Conservation (phyloP, 2,329 filamentous ascomycete species). For the Aureobasidium sp. region DNA sequence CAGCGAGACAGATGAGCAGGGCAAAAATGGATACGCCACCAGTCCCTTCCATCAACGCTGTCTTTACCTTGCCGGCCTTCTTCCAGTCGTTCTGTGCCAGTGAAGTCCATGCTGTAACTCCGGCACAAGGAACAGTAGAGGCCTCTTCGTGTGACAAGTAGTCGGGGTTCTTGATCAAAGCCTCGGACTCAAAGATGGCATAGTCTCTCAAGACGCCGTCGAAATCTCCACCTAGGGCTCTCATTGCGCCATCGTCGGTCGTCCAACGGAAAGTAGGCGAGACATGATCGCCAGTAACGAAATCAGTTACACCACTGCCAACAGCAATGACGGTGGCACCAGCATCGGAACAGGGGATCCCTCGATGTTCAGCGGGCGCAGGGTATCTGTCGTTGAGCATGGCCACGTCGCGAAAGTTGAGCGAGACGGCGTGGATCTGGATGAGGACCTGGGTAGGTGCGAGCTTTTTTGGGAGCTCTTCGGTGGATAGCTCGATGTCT, state of each 20-base stretch:
- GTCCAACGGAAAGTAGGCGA: conserved; percentile 30
- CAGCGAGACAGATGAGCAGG: conserved; percentile 24
- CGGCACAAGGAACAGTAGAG: conserved; percentile 38
- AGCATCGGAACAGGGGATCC: conserved; percentile 30
- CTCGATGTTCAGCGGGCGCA: conserved; percentile 23
- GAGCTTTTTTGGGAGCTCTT: conserved; percentile 17
- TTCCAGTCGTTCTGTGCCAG: conserved; percentile 25
- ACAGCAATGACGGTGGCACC: conserved; percentile 24
- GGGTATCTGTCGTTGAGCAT: conserved; percentile 29
- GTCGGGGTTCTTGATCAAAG: conserved; percentile 31
- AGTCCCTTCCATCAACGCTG: conserved; percentile 39
- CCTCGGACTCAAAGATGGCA: conserved; percentile 35
- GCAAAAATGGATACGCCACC: conserved; percentile 26
- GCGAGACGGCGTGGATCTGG: conserved; percentile 25
- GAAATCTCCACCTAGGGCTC: conserved; percentile 36
- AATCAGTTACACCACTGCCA: conserved; percentile 19
- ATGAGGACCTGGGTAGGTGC: conserved; percentile 22
- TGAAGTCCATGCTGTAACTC: conserved; percentile 41
- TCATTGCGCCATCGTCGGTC: conserved; percentile 29
- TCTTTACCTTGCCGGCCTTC: conserved; percentile 33
- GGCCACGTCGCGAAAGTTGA: conserved; percentile 28
- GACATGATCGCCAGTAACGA: conserved; percentile 21
- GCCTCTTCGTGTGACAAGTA: conserved; percentile 34
- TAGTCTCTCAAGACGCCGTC: conserved; percentile 38
- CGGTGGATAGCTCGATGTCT: conserved; percentile 18